A percentile compares a stretch with the other conserved stretches of the same genome.
phyloP scores from a whole-genome alignment of 2,329 filamentous ascomycete genomes.

The Atkinsonella texensis region DNA sequence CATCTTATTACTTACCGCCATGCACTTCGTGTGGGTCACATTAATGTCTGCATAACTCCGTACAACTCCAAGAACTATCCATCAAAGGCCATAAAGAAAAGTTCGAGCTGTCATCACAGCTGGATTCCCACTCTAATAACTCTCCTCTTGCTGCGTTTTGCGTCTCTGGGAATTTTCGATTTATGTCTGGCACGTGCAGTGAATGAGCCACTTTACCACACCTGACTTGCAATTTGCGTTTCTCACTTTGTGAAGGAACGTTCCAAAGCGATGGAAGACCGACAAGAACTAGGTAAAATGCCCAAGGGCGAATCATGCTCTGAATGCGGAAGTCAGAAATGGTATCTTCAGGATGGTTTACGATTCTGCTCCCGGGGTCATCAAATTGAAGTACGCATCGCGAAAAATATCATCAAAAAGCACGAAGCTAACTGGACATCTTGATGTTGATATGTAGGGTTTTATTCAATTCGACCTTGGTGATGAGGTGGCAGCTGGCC shows the following conservation, averaged over 20 bases:
- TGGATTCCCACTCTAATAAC: too few relatives aligned
- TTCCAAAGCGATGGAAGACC: constrained; percentile 24
- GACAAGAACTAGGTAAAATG: constrained; percentile 36
- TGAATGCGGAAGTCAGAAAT: constrained; percentile 58
- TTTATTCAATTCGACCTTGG: constrained; percentile 44
- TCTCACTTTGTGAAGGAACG: too few relatives aligned
- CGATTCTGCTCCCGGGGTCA: constrained; percentile 74
- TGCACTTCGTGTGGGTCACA: too few relatives aligned
- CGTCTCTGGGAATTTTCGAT: too few relatives aligned
- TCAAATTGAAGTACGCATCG: constrained; percentile 51
- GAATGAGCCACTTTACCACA: too few relatives aligned
- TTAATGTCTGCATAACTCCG: too few relatives aligned
- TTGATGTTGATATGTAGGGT: constrained; percentile 22
- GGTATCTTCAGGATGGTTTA: constrained; percentile 63
- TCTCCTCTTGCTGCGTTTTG: too few relatives aligned
- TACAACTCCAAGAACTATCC: too few relatives aligned
- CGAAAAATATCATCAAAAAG: neutral
- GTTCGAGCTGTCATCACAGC: too few relatives aligned
- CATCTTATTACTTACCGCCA: too few relatives aligned
- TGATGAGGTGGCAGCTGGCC: constrained; percentile 62
- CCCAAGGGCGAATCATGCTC: constrained; percentile 42
- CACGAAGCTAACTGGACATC: neutral
- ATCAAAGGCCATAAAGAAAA: too few relatives aligned
- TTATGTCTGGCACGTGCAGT: too few relatives aligned
- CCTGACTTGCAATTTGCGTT: neutral